Evolutionary conservation across 306 rosid species (phyloP).

Genomic region (Ormosia semicastrata): DNA sequence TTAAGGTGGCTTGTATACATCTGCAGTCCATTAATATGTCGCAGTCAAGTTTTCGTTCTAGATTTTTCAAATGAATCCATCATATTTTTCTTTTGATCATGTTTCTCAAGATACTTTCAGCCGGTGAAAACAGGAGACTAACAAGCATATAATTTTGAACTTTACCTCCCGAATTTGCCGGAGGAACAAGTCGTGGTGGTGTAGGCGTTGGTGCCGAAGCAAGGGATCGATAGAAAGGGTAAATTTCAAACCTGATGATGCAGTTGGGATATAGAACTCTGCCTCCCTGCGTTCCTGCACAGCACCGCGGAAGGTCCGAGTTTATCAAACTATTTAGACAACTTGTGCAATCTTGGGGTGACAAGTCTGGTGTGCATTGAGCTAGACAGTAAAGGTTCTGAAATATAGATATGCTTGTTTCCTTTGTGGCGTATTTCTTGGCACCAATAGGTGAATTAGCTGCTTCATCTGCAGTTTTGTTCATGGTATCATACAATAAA

Average conservation of each 20-base stretch:
- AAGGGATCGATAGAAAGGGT: not conserved
- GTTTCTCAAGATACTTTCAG: not conserved
- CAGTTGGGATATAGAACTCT: conserved; percentile 15
- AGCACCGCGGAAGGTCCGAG: not conserved
- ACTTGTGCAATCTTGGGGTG: not conserved
- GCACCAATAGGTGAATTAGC: conserved; percentile 1
- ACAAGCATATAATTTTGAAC: not conserved
- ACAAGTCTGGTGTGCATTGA: conserved; percentile 30
- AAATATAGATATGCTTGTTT: not conserved
- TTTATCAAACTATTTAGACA: not conserved
- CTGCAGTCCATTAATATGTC: not conserved
- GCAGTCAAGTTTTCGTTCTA: no score
- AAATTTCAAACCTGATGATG: not conserved
- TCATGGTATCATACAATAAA: not conserved
- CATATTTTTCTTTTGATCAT: not conserved
- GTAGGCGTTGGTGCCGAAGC: not conserved
- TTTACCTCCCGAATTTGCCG: not conserved
- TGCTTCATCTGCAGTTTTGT: not conserved
- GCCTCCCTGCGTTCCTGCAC: not conserved
- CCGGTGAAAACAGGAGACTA: no score
- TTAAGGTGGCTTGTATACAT: not conserved
- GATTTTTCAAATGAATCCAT: not conserved
- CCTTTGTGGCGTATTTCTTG: conserved; percentile 20
- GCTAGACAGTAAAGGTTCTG: conserved; percentile 16
- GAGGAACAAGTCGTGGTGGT: not conserved